Evolutionary conservation across 192 early-diverging fungal species (phyloP).

Genomic region (Kappamyces sp.): DNA sequence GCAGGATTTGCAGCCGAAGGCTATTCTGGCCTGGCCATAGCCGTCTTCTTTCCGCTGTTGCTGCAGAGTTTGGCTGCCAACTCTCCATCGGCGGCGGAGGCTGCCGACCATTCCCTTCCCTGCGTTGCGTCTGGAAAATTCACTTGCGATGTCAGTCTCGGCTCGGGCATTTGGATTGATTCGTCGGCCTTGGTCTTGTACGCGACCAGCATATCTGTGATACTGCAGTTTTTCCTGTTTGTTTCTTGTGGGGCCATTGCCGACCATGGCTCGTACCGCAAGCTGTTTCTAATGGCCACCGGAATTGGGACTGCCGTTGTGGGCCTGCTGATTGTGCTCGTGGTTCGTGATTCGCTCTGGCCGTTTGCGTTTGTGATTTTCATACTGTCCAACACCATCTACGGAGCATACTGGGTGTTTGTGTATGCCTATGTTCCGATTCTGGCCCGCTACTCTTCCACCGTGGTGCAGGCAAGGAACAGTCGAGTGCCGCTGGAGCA

Average conservation of each 20-base stretch:
- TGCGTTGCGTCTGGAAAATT: not conserved
- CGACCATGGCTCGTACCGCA: slow-evolving; percentile 23
- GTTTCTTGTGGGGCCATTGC: slow-evolving; percentile 30
- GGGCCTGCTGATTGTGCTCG: slow-evolving; percentile 7
- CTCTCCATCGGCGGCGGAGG: not conserved
- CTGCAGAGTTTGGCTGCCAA: slow-evolving; percentile 15
- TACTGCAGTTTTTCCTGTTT: slow-evolving; percentile 26
- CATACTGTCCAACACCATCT: slow-evolving; percentile 14
- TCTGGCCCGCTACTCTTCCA: not conserved
- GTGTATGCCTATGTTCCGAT: slow-evolving; percentile 15
- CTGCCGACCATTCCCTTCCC: slow-evolving; percentile 19
- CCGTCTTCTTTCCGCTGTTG: slow-evolving; percentile 30
- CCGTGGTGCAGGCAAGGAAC: not conserved
- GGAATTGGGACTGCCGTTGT: not conserved
- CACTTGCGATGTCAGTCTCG: not conserved
- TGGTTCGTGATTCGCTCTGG: slow-evolving; percentile 1
- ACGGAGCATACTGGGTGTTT: slow-evolving; percentile 24
- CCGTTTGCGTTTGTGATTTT: slow-evolving; percentile 7
- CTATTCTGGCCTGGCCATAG: slow-evolving; percentile 3
- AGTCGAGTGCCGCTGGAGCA: not conserved
- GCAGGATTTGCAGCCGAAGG: no score
- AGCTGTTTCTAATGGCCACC: slow-evolving; percentile 20
- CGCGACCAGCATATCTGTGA: slow-evolving; percentile 24
- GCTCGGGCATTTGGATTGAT: slow-evolving; percentile 13
- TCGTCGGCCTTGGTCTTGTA: slow-evolving; percentile 19